Conservation (phyloP, 345 rosid genomes). For the Balakata baccata region DNA sequence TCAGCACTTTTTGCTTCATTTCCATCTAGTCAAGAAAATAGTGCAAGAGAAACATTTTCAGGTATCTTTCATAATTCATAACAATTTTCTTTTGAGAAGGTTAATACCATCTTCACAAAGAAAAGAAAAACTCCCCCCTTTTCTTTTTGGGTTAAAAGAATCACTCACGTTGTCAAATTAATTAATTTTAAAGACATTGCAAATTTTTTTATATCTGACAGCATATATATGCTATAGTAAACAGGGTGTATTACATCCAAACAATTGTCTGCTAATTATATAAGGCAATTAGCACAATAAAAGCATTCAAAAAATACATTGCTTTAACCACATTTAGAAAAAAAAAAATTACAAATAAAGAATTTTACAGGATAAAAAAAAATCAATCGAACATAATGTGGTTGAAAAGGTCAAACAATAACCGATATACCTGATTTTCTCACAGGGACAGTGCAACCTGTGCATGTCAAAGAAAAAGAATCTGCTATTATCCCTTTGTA, state of each 20-base stretch:
- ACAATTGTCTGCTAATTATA: not conserved
- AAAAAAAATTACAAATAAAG: not conserved
- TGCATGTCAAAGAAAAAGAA: conserved; percentile 76
- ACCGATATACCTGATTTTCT: conserved; percentile 28
- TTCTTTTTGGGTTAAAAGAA: not conserved
- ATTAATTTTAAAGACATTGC: not conserved
- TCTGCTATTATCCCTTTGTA: conserved; percentile 55
- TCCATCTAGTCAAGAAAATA: conserved; percentile 36
- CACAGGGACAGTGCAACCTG: conserved; percentile 63
- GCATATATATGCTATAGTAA: not conserved
- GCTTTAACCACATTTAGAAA: not conserved
- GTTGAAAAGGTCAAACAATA: not conserved
- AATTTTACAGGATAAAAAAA: not conserved
- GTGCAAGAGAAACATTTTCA: conserved; percentile 2
- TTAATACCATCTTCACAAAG: not conserved
- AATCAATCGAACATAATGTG: not conserved
- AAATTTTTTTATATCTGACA: not conserved
- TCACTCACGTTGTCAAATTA: not conserved
- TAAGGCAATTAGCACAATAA: no score
- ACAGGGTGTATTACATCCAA: not conserved
- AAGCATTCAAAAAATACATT: not conserved
- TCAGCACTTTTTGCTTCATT: conserved; percentile 33
- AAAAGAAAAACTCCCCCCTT: not conserved
- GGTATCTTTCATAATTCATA: not conserved
- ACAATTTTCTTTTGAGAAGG: not conserved